phyloP scores from a whole-genome alignment of 1,284 basidiomycete species.

The Melampsora abietis-canadensis region DNA sequence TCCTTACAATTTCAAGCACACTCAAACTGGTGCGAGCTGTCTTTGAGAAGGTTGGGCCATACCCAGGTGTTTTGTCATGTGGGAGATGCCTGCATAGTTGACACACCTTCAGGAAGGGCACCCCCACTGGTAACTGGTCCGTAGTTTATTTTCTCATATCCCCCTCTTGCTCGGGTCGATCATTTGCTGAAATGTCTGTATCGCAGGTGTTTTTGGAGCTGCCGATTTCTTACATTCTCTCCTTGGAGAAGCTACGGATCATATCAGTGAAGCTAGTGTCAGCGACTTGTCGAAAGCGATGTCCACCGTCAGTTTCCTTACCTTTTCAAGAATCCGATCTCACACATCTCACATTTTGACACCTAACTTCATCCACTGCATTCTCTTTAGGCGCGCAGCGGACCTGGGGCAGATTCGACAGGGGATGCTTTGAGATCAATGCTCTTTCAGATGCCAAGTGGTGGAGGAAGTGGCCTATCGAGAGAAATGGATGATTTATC shows the following conservation, averaged over 20 bases:
- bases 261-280: slow-evolving; percentile 68
- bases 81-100: slow-evolving; percentile 73
- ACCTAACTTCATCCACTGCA: not conserved
- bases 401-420: slow-evolving; percentile 42
- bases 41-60: slow-evolving; percentile 71
- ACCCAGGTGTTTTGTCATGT: slow-evolving; percentile 80
- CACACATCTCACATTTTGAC: not conserved
- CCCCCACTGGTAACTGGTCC: slow-evolving; percentile 85
- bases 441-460: slow-evolving; percentile 56
- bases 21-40: slow-evolving; percentile 52
- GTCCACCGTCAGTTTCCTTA: slow-evolving; percentile 56
- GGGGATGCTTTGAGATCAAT: slow-evolving; percentile 49
- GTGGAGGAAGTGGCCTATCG: slow-evolving; percentile 53
- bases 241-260: slow-evolving; percentile 62
- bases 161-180: not conserved
- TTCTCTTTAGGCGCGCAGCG: slow-evolving; percentile 45
- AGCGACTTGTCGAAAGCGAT: slow-evolving; percentile 79
- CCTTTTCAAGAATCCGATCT: not conserved
- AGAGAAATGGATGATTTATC: slow-evolving; percentile 74
- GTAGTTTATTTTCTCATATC: slow-evolving; percentile 56
- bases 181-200: not conserved
- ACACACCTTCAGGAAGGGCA: slow-evolving; percentile 73
- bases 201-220: slow-evolving; percentile 42
- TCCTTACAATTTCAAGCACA: slow-evolving; percentile 17
- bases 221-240: slow-evolving; percentile 47